These are phyloP conservation scores for Bruguiera sexangula DNA, from an alignment of 345 rosid genomes.

Conservation along the genomic window DNA sequence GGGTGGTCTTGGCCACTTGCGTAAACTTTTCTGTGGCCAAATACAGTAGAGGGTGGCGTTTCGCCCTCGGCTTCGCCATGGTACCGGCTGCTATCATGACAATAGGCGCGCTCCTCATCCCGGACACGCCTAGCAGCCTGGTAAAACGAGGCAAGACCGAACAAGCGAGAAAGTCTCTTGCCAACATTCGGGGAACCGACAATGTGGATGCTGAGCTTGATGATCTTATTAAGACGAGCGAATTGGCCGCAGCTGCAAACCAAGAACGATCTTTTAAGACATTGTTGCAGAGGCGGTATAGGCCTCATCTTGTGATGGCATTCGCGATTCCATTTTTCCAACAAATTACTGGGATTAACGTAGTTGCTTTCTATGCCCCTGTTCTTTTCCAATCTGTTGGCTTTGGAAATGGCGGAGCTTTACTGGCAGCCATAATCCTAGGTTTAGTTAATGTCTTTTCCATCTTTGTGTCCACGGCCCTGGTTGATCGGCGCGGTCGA, in stretches of 20 bases:
- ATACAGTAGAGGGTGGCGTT: slow-evolving; percentile 67
- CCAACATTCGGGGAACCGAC: slow-evolving; percentile 42
- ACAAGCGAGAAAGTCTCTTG: slow-evolving; percentile 46
- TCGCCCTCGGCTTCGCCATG: slow-evolving; percentile 66
- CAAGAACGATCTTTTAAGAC: slow-evolving; percentile 49
- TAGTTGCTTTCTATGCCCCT: slow-evolving; percentile 83
- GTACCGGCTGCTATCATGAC: slow-evolving; percentile 75
- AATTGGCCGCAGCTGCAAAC: slow-evolving; percentile 39
- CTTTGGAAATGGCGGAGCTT: slow-evolving; percentile 57
- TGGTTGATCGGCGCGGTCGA: slow-evolving; percentile 72
- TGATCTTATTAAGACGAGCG: slow-evolving; percentile 51
- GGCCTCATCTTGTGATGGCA: slow-evolving; percentile 73
- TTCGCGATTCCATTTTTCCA: slow-evolving; percentile 69
- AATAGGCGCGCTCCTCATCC: slow-evolving; percentile 56
- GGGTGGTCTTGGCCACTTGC: slow-evolving; percentile 62
- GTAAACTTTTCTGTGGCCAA: slow-evolving; percentile 54
- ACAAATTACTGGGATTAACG: slow-evolving; percentile 70
- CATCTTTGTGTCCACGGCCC: slow-evolving; percentile 46
- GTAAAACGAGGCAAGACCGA: slow-evolving; percentile 58
- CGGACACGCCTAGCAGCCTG: slow-evolving; percentile 76
- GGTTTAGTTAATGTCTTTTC: slow-evolving; percentile 69
- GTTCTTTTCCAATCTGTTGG: slow-evolving; percentile 70
- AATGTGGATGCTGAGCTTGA: slow-evolving; percentile 53
- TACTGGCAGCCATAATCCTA: slow-evolving; percentile 57
- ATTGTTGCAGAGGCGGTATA: slow-evolving; percentile 55